Conservation (phyloP, 1,284 basidiomycete genomes). For the Irpex sp. region DNA sequence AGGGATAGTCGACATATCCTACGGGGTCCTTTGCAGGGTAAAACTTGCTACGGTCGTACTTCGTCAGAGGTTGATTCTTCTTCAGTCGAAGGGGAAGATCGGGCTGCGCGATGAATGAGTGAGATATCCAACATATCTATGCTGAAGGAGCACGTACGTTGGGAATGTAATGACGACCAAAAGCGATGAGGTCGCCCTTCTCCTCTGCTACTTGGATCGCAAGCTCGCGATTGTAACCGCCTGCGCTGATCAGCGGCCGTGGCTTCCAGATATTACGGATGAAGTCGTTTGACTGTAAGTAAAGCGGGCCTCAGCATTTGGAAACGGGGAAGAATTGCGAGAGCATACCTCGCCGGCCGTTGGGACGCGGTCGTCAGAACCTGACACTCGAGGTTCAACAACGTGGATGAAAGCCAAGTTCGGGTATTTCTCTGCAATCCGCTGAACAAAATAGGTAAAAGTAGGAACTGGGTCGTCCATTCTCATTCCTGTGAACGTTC, state of each 20-base stretch:
- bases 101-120: no score
- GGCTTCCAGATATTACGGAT: conserved; percentile 23
- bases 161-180: conserved; percentile 42
- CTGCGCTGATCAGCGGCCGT: conserved; percentile 27
- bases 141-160: conserved; percentile 25
- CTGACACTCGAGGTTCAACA: conserved; percentile 30
- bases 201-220: conserved; percentile 23
- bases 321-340: neutral
- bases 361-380: conserved; percentile 15
- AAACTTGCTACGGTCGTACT: no score
- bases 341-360: conserved; percentile 10
- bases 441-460: no score
- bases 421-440: conserved; percentile 28
- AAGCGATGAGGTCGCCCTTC: conserved; percentile 33
- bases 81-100: no score
- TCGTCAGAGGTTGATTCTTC: no score
- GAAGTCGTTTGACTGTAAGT: conserved; percentile 24
- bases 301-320: neutral
- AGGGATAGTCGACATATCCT: no score
- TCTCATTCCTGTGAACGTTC: no score
- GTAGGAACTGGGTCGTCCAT: no score
- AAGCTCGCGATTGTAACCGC: conserved; percentile 25
- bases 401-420: conserved; percentile 52
- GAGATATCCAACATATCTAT: no score
- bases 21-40: no score